Evolutionary conservation across 2,329 filamentous ascomycete genomes (phyloP).

Genomic region (Colletotrichum paranaense): DNA sequence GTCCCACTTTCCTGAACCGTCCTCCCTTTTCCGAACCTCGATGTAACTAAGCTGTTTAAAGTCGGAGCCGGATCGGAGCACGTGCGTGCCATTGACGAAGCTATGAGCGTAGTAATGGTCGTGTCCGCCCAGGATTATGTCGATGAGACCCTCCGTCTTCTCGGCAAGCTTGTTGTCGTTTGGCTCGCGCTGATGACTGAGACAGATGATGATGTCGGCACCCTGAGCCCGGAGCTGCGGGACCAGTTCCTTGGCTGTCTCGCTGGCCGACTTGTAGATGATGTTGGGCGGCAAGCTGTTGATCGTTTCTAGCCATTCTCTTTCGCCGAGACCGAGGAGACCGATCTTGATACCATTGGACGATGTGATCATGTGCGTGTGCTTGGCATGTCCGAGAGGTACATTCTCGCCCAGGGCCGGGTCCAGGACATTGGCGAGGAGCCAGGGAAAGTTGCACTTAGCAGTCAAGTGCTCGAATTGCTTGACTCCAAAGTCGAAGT

Average conservation of each 20-base stretch:
- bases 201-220: conserved; percentile 83
- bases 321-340: conserved; percentile 85
- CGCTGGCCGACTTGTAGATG: conserved; percentile 82
- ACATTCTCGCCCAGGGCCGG: conserved; percentile 80
- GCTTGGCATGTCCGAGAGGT: conserved; percentile 79
- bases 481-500: conserved; percentile 89
- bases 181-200: conserved; percentile 88
- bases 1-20: conserved; percentile 72
- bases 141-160: conserved; percentile 78
- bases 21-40: conserved; percentile 73
- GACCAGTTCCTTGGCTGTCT: conserved; percentile 80
- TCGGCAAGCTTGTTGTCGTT: conserved; percentile 89
- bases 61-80: conserved; percentile 88
- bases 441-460: conserved; percentile 88
- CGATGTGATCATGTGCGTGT: conserved; percentile 80
- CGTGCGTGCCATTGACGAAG: conserved; percentile 81
- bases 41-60: conserved; percentile 94
- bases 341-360: conserved; percentile 90
- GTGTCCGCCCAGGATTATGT: conserved; percentile 89
- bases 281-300: conserved; percentile 86
- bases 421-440: conserved; percentile 89
- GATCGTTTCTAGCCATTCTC: conserved; percentile 91
- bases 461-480: conserved; percentile 80
- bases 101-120: conserved; percentile 89
- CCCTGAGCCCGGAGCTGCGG: conserved; percentile 79